Evolutionary conservation across 2,329 filamentous ascomycete species (phyloP).

Genomic region (Fusarium papillatum): DNA sequence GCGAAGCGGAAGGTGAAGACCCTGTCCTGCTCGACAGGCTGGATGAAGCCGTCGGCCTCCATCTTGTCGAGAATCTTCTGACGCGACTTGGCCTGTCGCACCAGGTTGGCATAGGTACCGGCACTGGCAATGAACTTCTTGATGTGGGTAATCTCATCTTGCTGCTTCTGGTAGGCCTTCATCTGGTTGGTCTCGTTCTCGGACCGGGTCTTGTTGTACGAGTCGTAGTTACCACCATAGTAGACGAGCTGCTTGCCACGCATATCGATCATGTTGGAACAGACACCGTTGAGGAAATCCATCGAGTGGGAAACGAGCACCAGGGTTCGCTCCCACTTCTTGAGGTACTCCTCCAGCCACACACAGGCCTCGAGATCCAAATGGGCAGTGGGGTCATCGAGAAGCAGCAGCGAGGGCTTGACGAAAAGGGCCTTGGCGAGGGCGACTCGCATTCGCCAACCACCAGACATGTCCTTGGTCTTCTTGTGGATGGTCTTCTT

Average conservation of each 20-base stretch:
- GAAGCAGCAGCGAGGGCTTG: constrained; percentile 93
- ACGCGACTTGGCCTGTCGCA: constrained; percentile 97
- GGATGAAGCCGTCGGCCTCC: constrained; percentile 99
- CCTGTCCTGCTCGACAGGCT: constrained; percentile 86
- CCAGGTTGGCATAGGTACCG: constrained; percentile 99
- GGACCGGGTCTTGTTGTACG: constrained; percentile 92
- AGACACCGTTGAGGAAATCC: constrained; percentile 99
- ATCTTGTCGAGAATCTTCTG: constrained; percentile 99
- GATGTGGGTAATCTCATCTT: constrained; percentile 99
- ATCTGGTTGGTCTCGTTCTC: constrained; percentile 99
- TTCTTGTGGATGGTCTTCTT: constrained; percentile 98
- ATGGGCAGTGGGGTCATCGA: constrained; percentile 98
- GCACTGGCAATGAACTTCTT: constrained; percentile 99
- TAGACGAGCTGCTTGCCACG: constrained; percentile 89
- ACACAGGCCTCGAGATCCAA: constrained; percentile 99
- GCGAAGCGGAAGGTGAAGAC: constrained; percentile 99
- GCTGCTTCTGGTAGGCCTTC: constrained; percentile 99
- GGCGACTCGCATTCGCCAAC: constrained; percentile 99
- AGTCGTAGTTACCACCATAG: constrained; percentile 99
- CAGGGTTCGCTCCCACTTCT: constrained; percentile 99
- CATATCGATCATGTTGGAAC: constrained; percentile 99
- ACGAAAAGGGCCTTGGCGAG: constrained; percentile 98
- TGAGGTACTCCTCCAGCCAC: constrained; percentile 99
- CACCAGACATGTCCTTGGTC: constrained; percentile 99
- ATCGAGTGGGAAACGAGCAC: constrained; percentile 97